phyloP scores from a whole-genome alignment of 2,329 filamentous ascomycete species.

The Sclerotinia subarctica region DNA sequence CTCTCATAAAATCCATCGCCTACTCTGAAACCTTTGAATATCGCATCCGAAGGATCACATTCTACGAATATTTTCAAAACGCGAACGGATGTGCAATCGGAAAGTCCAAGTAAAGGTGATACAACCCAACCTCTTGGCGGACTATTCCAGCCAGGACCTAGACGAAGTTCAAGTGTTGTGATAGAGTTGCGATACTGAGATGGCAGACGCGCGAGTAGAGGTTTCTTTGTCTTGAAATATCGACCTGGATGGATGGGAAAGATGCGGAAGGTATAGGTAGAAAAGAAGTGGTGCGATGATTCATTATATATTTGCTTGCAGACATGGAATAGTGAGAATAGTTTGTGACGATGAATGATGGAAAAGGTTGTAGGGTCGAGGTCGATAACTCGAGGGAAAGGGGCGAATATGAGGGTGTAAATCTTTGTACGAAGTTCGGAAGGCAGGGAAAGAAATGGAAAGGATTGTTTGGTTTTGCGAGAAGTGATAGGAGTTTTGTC shows the following conservation, averaged over 20 bases:
- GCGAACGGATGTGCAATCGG: constrained; percentile 57
- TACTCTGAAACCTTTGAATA: constrained; percentile 60
- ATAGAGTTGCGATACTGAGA: constrained; percentile 57
- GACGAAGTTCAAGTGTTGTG: constrained; percentile 63
- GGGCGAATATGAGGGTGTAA: constrained; percentile 61
- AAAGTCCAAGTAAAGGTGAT: constrained; percentile 59
- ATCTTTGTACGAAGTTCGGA: constrained; percentile 67
- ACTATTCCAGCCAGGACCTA: constrained; percentile 70
- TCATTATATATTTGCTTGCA: constrained; percentile 61
- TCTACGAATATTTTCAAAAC: constrained; percentile 67
- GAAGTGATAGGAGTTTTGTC: constrained; percentile 22
- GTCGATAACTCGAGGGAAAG: constrained; percentile 56
- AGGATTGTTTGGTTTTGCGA: constrained; percentile 40
- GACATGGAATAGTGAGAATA: constrained; percentile 57
- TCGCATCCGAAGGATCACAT: constrained; percentile 64
- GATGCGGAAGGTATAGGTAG: constrained; percentile 58
- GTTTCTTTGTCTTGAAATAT: constrained; percentile 71
- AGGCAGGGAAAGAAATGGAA: constrained; percentile 65
- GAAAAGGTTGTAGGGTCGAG: constrained; percentile 65
- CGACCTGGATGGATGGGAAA: constrained; percentile 63
- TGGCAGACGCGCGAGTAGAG: constrained; percentile 64
- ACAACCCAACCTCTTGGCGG: constrained; percentile 71
- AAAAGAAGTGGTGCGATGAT: constrained; percentile 64
- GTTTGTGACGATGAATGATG: constrained; percentile 52
- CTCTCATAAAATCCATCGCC: constrained; percentile 66